Conservation (phyloP, 2,329 filamentous ascomycete species). For the Monosporascus sp. region DNA sequence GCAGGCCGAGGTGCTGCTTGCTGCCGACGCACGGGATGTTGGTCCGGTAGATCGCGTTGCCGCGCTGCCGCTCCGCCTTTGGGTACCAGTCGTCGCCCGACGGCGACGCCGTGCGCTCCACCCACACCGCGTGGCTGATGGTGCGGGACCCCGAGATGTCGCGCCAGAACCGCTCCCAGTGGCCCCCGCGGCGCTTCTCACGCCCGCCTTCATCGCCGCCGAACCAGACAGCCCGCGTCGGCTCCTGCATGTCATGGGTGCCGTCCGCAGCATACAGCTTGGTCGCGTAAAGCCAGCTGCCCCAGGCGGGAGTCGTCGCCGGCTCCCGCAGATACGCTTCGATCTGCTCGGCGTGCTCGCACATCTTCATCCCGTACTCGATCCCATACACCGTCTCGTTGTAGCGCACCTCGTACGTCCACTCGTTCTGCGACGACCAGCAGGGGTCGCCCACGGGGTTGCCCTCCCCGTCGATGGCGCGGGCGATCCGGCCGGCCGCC, state of each 20-base stretch:
- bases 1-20: slow-evolving; percentile 13
- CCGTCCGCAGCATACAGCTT: slow-evolving; percentile 12
- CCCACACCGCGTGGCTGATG: slow-evolving; percentile 16
- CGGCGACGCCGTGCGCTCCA: slow-evolving; percentile 10
- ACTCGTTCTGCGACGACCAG: slow-evolving; percentile 17
- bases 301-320: slow-evolving; percentile 13
- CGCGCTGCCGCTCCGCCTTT: slow-evolving; percentile 6
- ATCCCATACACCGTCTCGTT: slow-evolving; percentile 16
- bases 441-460: slow-evolving; percentile 12
- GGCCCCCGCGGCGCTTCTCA: slow-evolving; percentile 4
- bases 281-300: slow-evolving; percentile 16
- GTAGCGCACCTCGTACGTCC: slow-evolving; percentile 10
- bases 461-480: slow-evolving; percentile 10
- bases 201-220: slow-evolving; percentile 2
- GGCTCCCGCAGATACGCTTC: slow-evolving; percentile 4
- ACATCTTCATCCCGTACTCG: slow-evolving; percentile 15
- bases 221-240: slow-evolving; percentile 18
- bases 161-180: slow-evolving; percentile 22
- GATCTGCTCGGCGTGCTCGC: slow-evolving; percentile 3
- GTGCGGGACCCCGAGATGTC: slow-evolving; percentile 17
- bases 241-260: slow-evolving; percentile 17
- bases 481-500: slow-evolving; percentile 12
- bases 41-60: slow-evolving; percentile 16
- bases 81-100: slow-evolving; percentile 18
- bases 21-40: slow-evolving; percentile 19